Conservation (phyloP, 2,329 filamentous ascomycete species). For the Pseudogymnoascus pannorum region DNA sequence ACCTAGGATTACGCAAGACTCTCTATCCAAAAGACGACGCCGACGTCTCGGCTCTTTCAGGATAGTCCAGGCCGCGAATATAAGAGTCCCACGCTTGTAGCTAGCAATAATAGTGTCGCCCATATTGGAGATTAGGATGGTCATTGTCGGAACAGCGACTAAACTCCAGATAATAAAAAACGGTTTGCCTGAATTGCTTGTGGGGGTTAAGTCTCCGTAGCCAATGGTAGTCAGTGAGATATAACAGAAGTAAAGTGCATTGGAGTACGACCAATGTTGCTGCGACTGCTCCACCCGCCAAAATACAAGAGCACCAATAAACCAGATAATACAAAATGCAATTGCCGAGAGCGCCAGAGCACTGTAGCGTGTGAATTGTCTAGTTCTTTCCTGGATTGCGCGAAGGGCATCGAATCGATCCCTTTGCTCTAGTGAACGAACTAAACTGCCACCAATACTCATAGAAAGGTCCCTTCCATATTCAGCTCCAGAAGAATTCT, state of each 20-base stretch:
- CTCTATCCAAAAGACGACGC: constrained; percentile 37
- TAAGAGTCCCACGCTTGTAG: constrained; percentile 54
- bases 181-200: constrained; percentile 69
- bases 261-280: constrained; percentile 66
- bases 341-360: constrained; percentile 46
- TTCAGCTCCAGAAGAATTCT: not conserved
- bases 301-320: constrained; percentile 60
- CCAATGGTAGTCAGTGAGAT: constrained; percentile 78
- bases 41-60: constrained; percentile 53
- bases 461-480: constrained; percentile 28
- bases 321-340: constrained; percentile 54
- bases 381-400: constrained; percentile 50
- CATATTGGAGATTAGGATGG: constrained; percentile 75
- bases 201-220: constrained; percentile 72
- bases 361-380: constrained; percentile 50
- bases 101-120: constrained; percentile 70
- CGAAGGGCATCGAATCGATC: constrained; percentile 61
- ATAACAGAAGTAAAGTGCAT: constrained; percentile 80
- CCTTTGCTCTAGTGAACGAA: constrained; percentile 49
- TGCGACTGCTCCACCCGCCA: constrained; percentile 53
- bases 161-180: constrained; percentile 95
- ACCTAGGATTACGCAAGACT: constrained; percentile 40
- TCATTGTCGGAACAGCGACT: constrained; percentile 80
- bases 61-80: constrained; percentile 57
- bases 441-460: constrained; percentile 32